These are phyloP conservation scores for Marasmius tenuissimus DNA, from an alignment of 1,284 basidiomycete genomes.

Conservation along the genomic window DNA sequence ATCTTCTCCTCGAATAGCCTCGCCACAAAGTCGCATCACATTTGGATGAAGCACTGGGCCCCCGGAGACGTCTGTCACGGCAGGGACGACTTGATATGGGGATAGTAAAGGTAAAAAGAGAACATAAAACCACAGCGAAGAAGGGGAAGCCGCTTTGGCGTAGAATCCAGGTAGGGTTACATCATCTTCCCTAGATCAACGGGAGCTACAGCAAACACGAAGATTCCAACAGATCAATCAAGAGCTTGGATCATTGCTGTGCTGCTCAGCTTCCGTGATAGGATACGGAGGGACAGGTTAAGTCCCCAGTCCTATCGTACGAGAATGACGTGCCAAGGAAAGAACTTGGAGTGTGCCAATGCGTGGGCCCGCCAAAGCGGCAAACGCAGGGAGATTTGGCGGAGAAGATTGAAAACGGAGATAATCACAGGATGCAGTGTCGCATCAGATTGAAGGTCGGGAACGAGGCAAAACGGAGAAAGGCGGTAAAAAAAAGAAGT, in stretches of 20 bases:
- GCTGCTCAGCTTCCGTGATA: constrained; percentile 15
- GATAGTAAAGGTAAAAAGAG: neutral
- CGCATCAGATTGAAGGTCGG: neutral
- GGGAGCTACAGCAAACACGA: too few species aligned
- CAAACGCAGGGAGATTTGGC: neutral
- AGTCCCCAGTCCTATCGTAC: too few species aligned
- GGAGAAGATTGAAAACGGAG: neutral
- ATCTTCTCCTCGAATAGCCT: neutral
- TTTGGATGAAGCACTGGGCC: neutral
- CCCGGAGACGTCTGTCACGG: neutral
- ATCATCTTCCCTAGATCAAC: too few species aligned
- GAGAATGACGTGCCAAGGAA: too few species aligned
- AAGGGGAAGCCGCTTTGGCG: neutral
- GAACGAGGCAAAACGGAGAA: neutral
- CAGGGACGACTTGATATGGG: neutral
- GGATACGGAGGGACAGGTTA: too few species aligned
- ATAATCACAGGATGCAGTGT: neutral
- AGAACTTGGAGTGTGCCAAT: too few species aligned
- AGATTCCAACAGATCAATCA: too few species aligned
- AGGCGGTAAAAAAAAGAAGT: neutral
- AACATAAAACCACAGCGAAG: neutral
- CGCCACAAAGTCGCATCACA: neutral
- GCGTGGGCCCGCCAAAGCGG: neutral
- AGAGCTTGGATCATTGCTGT: constrained; percentile 2
- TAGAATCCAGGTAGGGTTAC: too few species aligned